Evolutionary conservation across 495 filamentous ascomycete species (phyloP).

Genomic region (Clohesyomyces aquaticus): DNA sequence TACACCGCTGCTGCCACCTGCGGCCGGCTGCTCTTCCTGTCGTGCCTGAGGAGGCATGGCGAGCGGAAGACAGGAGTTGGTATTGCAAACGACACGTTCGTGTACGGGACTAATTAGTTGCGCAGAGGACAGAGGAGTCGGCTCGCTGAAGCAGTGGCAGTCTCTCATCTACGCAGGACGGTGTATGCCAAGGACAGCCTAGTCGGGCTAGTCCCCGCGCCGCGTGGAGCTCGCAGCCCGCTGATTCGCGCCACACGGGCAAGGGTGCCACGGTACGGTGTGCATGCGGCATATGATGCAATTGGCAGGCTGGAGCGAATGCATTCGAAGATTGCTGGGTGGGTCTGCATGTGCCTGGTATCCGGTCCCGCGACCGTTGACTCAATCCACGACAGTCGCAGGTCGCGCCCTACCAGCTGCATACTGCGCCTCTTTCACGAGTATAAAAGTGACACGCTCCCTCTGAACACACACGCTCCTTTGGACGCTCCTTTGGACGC

Average conservation of each 20-base stretch:
- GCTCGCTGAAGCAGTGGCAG: background rate
- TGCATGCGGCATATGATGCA: constrained; percentile 5
- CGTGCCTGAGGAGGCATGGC: constrained; percentile 22
- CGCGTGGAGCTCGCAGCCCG: background rate
- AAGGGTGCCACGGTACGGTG: too few relatives aligned
- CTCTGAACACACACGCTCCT: background rate
- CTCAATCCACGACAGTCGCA: too few relatives aligned
- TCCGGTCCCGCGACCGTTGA: too few relatives aligned
- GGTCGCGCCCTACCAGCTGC: too few relatives aligned
- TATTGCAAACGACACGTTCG: background rate
- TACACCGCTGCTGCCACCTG: constrained; percentile 14
- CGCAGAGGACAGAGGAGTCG: background rate
- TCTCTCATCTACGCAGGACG: background rate
- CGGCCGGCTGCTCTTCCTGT: constrained; percentile 32
- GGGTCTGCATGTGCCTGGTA: too few relatives aligned
- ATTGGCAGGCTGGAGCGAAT: too few relatives aligned
- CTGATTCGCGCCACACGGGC: background rate
- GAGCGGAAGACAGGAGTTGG: background rate
- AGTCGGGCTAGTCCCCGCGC: background rate
- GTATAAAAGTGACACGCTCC: background rate
- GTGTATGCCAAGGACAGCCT: background rate
- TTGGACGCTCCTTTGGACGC: background rate
- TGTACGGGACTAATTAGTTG: background rate
- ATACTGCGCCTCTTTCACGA: background rate
- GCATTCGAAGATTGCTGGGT: too few relatives aligned